Conservation (phyloP, 2,329 filamentous ascomycete species). For the Apiospora sp. region DNA sequence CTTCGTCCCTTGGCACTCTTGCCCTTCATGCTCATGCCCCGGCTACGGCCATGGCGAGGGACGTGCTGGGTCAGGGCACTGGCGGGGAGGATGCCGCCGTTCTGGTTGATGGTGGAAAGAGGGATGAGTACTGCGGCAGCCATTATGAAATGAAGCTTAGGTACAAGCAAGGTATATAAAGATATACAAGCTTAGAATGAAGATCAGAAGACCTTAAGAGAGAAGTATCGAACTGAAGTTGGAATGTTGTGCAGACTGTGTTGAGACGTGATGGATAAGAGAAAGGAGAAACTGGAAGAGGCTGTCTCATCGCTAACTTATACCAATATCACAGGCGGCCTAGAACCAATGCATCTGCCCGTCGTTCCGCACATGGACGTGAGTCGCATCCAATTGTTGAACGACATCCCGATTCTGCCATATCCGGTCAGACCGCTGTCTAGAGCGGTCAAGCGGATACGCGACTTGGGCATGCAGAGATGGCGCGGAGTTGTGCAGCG, state of each 20-base stretch:
- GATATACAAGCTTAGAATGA: slow-evolving; percentile 2
- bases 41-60: slow-evolving; percentile 49
- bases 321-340: neutral
- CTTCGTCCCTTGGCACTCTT: slow-evolving; percentile 46
- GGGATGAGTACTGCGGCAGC: slow-evolving; percentile 46
- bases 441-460: slow-evolving; percentile 16
- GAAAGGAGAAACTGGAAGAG: neutral
- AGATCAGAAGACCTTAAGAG: neutral
- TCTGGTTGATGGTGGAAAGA: slow-evolving; percentile 45
- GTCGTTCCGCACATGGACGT: neutral
- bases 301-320: slow-evolving; percentile 10
- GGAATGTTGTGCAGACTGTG: neutral
- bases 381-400: slow-evolving; percentile 1
- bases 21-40: slow-evolving; percentile 48
- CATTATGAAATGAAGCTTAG: slow-evolving; percentile 35
- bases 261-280: neutral
- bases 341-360: neutral
- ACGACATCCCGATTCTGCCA: slow-evolving; percentile 3
- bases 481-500: slow-evolving; percentile 13
- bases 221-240: neutral
- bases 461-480: slow-evolving; percentile 13
- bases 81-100: slow-evolving; percentile 46
- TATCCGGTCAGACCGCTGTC: slow-evolving; percentile 1
- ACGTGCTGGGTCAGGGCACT: slow-evolving; percentile 44
- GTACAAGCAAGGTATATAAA: slow-evolving; percentile 12